Base-by-base conservation (phyloP, 768 basidiomycete genomes). In the Pholiota molesta region DNA sequence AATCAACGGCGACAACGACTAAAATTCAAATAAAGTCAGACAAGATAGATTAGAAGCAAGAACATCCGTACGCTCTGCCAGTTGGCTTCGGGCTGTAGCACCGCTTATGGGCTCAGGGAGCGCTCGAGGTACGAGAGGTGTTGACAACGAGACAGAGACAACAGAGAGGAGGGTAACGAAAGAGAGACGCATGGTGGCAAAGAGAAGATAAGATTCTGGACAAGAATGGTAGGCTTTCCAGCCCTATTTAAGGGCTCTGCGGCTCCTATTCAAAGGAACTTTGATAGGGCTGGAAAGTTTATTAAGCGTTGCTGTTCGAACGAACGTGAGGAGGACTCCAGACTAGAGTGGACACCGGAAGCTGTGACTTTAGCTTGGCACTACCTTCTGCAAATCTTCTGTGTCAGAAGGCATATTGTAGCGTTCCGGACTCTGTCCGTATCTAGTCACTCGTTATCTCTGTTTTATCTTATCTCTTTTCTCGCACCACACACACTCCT, bases 1-100 rank as follows among this genome's bases (percentile, higher is more conserved):
- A 79, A 55, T 78, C 77, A 14, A 69, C 74, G 6, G 77, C 79
- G 10, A 81, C 80, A 8, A 75, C 75, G 52, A 82, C 74, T 75
- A 26, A 19, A 31, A 42, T 6, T 51, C 9, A 44, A 31, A 14
- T 21, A 14, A 21, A 13, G n/a, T 26, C 19, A 21, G 37, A n/a
- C 0, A 31, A 10, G 23, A 37, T 3, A 29, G 8, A 45, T 5
- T 19, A 5, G 49, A 26, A 52, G 26, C 21, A 35, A 42, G 16
- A 40, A 9, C 3, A 39, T 13, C 47, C 68, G 26, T 57, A 69
- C 69, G 63, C 35, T 69, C 63, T 13, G 68, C 60, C 31, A 71
- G 56, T 35, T 63, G 64, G 5, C 62, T 62, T 21, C 64, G 59
- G 4, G 70, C 70, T n/a, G 66, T 71, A 9, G 63, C 66, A 1